Evolutionary conservation across 2,329 filamentous ascomycete species (phyloP), one percentile per base, ranked within the genome.

Genomic region (Alternaria gansuensis): DNA sequence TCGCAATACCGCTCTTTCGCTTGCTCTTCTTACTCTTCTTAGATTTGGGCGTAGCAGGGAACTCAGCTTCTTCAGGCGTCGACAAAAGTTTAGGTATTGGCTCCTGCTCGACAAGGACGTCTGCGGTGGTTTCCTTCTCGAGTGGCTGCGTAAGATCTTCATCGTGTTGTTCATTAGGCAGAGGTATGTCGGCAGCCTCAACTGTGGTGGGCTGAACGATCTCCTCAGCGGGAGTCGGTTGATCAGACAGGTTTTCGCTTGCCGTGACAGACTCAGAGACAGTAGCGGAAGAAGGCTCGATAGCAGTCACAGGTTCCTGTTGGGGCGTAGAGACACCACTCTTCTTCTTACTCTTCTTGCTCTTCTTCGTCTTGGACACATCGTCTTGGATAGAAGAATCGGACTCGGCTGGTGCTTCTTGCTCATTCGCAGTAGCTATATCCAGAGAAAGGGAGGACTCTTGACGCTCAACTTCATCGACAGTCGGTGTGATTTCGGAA

Each of bases 311-410:
- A 13, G 29, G 24, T 33, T 63, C 59, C 26, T 45, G 26, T 13
- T 56, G 54, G 5, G 57, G 60, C 6, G 57, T 64, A n/a, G 60
- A 51, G 5, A 53, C 23, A 29, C 57, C 63, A 26, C 57, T 69
- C 56, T 63, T 66, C 34, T 43, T 57, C 54, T 68, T 68, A 50
- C 34, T 51, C 55, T 69, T 72, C 51, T 69, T 70, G 44, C 54
- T 45, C 43, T 70, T 70, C 54, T 72, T 72, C 21, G 65, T 66
- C 49, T 63, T 65, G 1, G 61, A 31, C 9, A 62, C 39, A 23
- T 63, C 59, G 33, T 64, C 63, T n/a, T 28, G 50, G 11, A 26
- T 29, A 17, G 55, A 23, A 11, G 53, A 11, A 3, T 17, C 7
- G 14, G 44, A 17, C 13, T 55, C 52, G n/a, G 14, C 14, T 46